A percentile compares a stretch with the other conserved stretches of the same genome.
Conservation (phyloP, 2,329 filamentous ascomycete species). For the Tolypocladium amazonense region DNA sequence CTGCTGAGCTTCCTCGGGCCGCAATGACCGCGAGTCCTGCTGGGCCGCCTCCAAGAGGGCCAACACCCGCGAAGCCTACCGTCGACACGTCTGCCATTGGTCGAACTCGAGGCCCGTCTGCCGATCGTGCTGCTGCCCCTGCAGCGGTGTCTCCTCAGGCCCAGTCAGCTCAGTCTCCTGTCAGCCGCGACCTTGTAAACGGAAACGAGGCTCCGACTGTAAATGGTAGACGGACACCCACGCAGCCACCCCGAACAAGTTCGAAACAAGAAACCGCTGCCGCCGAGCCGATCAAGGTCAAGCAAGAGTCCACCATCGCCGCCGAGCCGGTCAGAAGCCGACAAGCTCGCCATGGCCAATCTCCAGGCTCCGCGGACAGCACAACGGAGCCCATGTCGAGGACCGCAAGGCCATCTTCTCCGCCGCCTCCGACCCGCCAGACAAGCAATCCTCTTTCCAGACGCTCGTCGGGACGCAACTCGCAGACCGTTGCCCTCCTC, state of each 20-base stretch:
- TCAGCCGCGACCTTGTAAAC: slow-evolving; percentile 22
- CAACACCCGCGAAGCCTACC: slow-evolving; percentile 36
- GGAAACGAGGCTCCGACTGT: slow-evolving; percentile 39
- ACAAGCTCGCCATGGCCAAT: slow-evolving; percentile 25
- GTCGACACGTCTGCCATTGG: slow-evolving; percentile 28
- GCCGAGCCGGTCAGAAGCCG: slow-evolving; percentile 21
- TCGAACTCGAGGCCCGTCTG: slow-evolving; percentile 37
- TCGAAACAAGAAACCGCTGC: slow-evolving; percentile 24
- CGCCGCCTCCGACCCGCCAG: slow-evolving; percentile 47
- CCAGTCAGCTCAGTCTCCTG: slow-evolving; percentile 27
- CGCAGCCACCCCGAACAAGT: slow-evolving; percentile 31
- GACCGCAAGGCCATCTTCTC: slow-evolving; percentile 40
- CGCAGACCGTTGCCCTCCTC: slow-evolving; percentile 62
- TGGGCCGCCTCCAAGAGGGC: slow-evolving; percentile 45
- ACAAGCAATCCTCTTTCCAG: slow-evolving; percentile 47
- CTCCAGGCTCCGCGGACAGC: slow-evolving; percentile 59
- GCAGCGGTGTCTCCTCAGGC: slow-evolving; percentile 25
- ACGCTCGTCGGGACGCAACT: slow-evolving; percentile 49
- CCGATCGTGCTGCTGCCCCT: slow-evolving; percentile 29
- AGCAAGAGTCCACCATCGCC: slow-evolving; percentile 21
- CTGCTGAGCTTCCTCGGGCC: slow-evolving; percentile 21
- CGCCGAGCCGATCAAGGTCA: slow-evolving; percentile 19
- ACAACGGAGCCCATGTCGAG: slow-evolving; percentile 46
- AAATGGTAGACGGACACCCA: slow-evolving; percentile 56
- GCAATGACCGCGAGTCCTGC: slow-evolving; percentile 23